Base-by-base conservation (phyloP, 2,329 filamentous ascomycete genomes). In the Calonectria henricotiae region DNA sequence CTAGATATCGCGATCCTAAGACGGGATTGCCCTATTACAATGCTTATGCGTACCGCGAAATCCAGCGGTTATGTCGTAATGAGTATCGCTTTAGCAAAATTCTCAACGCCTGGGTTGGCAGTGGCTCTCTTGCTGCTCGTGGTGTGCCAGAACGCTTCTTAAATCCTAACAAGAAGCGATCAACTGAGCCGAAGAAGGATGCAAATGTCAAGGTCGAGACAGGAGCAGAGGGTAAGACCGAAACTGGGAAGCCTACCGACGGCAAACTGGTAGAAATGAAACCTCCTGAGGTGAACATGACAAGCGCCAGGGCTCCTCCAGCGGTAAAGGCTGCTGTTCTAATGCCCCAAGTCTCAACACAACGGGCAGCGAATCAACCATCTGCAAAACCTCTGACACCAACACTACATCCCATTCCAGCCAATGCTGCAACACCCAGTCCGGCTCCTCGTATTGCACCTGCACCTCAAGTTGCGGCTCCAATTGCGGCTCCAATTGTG, bases 11-110 rank as follows among this genome's bases (percentile, higher is more conserved):
- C 27, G 96, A 99, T 80, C 94, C 95, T 0, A 89, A 89, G 75
- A 98, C 96, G 0, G 93, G 94, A 0, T 87, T 98, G 17, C 90
- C 92, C 0, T 99, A 96, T 82, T 89, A 90, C 73, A 96, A 96
- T 79, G 86, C 90, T 49, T 89, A 92, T 72, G 95, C 95, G 0
- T 98, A 95, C 83, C 90, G 90, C 76, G 91, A 97, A 80, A 92
- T 98, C 54, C 92, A 94, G 77, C 90, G 92, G 66, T 87, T 97
- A 15, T 84, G 90, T 63, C 88, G 86, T 1, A 93, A 94, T 49
- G 91, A 94, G 51, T 95, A 95, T 80, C 89, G 89, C 68, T 99
- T 94, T 93, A 97, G 95, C 80, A 87, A 86, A 35, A 86, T 96
- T 75, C 82, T 97, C 35, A 95, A 94, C 6, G 93, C 92, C 17